These are phyloP conservation scores for Dimargaris verticillata DNA, from an alignment of 192 early-diverging fungal genomes.

Conservation along the genomic window DNA sequence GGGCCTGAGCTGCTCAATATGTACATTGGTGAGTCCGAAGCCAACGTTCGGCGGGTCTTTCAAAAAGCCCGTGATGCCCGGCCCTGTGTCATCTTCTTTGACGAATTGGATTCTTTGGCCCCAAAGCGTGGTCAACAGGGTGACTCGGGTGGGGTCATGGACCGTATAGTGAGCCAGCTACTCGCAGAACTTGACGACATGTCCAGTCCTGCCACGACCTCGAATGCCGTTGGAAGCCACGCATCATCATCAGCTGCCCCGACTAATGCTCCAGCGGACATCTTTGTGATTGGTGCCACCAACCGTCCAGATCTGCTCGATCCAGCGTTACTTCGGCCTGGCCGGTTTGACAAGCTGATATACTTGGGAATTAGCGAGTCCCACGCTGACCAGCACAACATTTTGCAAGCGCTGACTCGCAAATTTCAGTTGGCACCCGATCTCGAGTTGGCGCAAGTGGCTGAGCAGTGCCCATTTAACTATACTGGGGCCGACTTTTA, in stretches of 20 bases:
- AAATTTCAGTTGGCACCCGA: slow-evolving; percentile 84
- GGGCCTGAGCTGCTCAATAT: slow-evolving; percentile 97
- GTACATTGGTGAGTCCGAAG: slow-evolving; percentile 99
- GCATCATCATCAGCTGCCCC: slow-evolving; percentile 18
- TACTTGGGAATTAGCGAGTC: slow-evolving; percentile 89
- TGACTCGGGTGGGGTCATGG: slow-evolving; percentile 98
- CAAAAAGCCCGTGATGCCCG: slow-evolving; percentile 90
- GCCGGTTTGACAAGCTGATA: slow-evolving; percentile 91
- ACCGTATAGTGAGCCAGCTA: slow-evolving; percentile 92
- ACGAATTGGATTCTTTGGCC: slow-evolving; percentile 95
- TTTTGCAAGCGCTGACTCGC: slow-evolving; percentile 83
- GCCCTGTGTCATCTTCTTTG: slow-evolving; percentile 98
- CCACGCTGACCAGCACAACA: slow-evolving; percentile 70
- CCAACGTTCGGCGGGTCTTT: slow-evolving; percentile 91
- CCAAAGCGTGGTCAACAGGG: slow-evolving; percentile 96
- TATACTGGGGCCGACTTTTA: slow-evolving; percentile 98
- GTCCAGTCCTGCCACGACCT: slow-evolving; percentile 18
- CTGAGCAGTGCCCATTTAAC: slow-evolving; percentile 74
- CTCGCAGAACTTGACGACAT: slow-evolving; percentile 94
- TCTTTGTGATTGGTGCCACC: slow-evolving; percentile 98
- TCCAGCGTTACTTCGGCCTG: slow-evolving; percentile 82
- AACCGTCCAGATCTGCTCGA: slow-evolving; percentile 96
- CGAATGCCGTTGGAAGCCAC: slow-evolving; percentile 23
- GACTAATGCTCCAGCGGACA: slow-evolving; percentile 30
- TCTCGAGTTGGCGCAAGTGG: slow-evolving; percentile 55